Conservation (phyloP, 768 basidiomycete species). For the Tylopilus sp. region DNA sequence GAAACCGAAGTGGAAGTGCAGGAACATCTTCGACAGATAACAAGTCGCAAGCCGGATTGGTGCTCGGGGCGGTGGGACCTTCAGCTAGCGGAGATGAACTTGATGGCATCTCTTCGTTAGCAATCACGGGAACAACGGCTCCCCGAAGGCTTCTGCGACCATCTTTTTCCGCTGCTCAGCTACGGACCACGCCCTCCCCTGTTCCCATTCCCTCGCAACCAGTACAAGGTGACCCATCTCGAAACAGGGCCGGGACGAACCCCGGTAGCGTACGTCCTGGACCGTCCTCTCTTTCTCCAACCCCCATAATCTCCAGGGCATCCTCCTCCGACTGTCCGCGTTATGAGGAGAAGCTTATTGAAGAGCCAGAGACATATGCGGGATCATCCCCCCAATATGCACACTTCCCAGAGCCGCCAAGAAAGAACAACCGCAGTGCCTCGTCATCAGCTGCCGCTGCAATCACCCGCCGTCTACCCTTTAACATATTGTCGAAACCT, state of each 20-base stretch:
- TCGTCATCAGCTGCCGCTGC: slow-evolving; percentile 47
- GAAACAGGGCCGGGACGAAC: slow-evolving; percentile 67
- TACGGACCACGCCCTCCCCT: slow-evolving; percentile 50
- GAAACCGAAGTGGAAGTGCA: slow-evolving; percentile 80
- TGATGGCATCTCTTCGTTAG: slow-evolving; percentile 43
- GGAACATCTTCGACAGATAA: slow-evolving; percentile 71
- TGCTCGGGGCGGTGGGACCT: slow-evolving; percentile 45
- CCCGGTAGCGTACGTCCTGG: slow-evolving; percentile 47
- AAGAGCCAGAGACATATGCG: slow-evolving; percentile 50
- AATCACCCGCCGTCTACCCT: slow-evolving; percentile 56
- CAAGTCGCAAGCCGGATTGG: slow-evolving; percentile 54
- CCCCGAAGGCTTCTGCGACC: slow-evolving; percentile 62
- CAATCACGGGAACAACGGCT: slow-evolving; percentile 51
- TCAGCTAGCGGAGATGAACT: slow-evolving; percentile 57
- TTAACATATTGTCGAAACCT: slow-evolving; percentile 63
- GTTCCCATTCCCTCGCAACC: slow-evolving; percentile 31
- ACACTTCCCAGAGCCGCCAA: slow-evolving; percentile 66
- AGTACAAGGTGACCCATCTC: slow-evolving; percentile 41
- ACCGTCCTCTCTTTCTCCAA: slow-evolving; percentile 38
- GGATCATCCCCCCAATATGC: slow-evolving; percentile 72
- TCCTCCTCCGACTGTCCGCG: slow-evolving; percentile 53
- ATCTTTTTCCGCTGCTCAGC: slow-evolving; percentile 75
- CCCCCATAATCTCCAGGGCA: slow-evolving; percentile 45
- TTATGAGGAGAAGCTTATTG: slow-evolving; percentile 36
- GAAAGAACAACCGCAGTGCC: slow-evolving; percentile 38